phyloP scores from a whole-genome alignment of 2,329 filamentous ascomycete genomes.

The Taxawa tesnikishii region DNA sequence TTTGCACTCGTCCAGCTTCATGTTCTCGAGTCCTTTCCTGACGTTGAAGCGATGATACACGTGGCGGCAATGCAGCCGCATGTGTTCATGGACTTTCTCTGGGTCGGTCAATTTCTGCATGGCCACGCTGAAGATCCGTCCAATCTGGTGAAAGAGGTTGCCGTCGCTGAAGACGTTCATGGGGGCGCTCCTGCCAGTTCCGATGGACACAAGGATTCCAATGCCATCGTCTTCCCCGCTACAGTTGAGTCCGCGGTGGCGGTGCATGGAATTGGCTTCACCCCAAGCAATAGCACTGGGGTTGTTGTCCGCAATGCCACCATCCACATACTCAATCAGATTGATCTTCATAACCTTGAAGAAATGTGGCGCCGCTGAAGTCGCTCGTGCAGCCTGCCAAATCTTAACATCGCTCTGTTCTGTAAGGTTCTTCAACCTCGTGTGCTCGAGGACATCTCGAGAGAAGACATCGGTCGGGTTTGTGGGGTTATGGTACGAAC shows the following conservation, averaged over 20 bases:
- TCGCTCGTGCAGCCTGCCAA: constrained; percentile 17
- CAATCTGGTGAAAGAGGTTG: neutral
- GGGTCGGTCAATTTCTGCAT: constrained; percentile 2
- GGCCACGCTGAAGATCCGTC: constrained; percentile 1
- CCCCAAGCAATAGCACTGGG: constrained; percentile 28
- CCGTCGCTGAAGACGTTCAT: constrained; percentile 1
- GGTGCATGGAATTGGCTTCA: constrained; percentile 16
- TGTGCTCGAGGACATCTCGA: neutral
- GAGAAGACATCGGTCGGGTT: too few species aligned
- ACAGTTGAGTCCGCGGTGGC: neutral
- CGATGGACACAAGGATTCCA: constrained; percentile 4
- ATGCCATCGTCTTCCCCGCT: neutral
- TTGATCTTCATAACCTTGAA: constrained; percentile 25
- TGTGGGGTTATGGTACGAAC: constrained; percentile 2
- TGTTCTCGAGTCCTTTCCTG: neutral
- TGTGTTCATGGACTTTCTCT: neutral
- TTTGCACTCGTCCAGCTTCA: constrained; percentile 4
- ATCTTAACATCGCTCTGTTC: constrained; percentile 7
- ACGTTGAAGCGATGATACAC: constrained; percentile 5
- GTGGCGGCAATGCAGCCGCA: neutral
- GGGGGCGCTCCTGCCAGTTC: constrained; percentile 2
- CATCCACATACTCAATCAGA: constrained; percentile 26
- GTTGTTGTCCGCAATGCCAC: constrained; percentile 32
- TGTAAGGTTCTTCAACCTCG: neutral
- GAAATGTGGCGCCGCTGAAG: constrained; percentile 18